These are phyloP conservation scores for Lepiota subincarnata DNA, from an alignment of 768 basidiomycete species.

Conservation along the genomic window DNA sequence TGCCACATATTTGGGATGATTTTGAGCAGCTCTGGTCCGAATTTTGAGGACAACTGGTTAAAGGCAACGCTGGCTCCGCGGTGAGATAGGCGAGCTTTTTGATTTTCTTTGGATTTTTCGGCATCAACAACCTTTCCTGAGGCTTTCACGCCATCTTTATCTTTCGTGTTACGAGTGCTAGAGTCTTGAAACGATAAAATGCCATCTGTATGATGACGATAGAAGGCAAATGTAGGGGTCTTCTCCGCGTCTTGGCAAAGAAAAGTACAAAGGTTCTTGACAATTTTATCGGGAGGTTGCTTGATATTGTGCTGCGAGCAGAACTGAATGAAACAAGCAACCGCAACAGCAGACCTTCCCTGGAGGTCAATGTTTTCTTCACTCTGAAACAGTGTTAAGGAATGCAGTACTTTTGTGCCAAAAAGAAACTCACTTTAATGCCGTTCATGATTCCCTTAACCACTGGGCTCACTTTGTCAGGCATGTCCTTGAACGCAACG, in stretches of 20 bases:
- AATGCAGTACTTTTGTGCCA: slow-evolving; percentile 1
- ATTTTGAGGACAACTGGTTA: slow-evolving; percentile 66
- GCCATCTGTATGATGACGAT: slow-evolving; percentile 57
- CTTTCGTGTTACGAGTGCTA: slow-evolving; percentile 25
- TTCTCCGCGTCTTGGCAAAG: slow-evolving; percentile 87
- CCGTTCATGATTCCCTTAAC: slow-evolving; percentile 98
- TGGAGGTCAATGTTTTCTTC: slow-evolving; percentile 91
- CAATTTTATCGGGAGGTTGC: slow-evolving; percentile 92
- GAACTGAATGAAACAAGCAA: slow-evolving; percentile 85
- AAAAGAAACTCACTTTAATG: slow-evolving; percentile 71
- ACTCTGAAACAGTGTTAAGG: slow-evolving; percentile 39
- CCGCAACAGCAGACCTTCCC: slow-evolving; percentile 78
- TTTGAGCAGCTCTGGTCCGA: slow-evolving; percentile 68
- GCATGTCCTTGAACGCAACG: slow-evolving; percentile 80
- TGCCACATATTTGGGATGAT: slow-evolving; percentile 95
- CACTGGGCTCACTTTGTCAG: slow-evolving; percentile 92
- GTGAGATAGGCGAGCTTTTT: slow-evolving; percentile 67
- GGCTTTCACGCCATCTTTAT: slow-evolving; percentile 23
- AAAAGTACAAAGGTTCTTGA: slow-evolving; percentile 96
- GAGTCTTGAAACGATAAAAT: slow-evolving; percentile 70
- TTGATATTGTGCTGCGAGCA: slow-evolving; percentile 68
- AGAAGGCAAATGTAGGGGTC: slow-evolving; percentile 83
- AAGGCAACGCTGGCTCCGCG: slow-evolving; percentile 87
- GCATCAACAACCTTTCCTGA: slow-evolving; percentile 38
- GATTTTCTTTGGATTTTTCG: slow-evolving; percentile 49